A percentile compares a stretch with the other conserved stretches of the same genome.
Conservation (phyloP, 495 filamentous ascomycete genomes). For the Neurospora sp. region DNA sequence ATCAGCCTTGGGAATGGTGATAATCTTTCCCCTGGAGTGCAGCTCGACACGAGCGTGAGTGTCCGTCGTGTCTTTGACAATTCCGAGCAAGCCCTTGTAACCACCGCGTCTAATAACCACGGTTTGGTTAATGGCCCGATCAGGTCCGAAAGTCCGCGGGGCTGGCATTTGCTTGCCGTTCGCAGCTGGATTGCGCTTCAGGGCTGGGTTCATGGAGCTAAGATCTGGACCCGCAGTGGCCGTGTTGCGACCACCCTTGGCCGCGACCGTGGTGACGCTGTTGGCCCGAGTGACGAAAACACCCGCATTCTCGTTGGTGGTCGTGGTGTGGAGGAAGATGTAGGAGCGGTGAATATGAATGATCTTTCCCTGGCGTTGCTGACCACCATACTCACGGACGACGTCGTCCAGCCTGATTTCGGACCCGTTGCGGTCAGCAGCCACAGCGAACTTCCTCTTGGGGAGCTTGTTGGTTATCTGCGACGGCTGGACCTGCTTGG, state of each 20-base stretch:
- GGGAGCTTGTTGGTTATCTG: constrained; percentile 83
- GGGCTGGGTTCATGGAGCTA: constrained; percentile 83
- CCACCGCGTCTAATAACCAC: constrained; percentile 74
- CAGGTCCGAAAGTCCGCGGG: constrained; percentile 67
- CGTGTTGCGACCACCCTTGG: constrained; percentile 75
- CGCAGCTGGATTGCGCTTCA: constrained; percentile 50
- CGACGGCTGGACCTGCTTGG: constrained; percentile 73
- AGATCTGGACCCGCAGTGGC: constrained; percentile 60
- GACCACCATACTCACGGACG: constrained; percentile 80
- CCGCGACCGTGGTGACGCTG: constrained; percentile 79
- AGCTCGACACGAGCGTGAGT: constrained; percentile 79
- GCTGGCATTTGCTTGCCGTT: constrained; percentile 56
- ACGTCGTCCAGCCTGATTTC: constrained; percentile 88
- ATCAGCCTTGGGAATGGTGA: constrained; percentile 67
- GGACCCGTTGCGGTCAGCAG: constrained; percentile 85
- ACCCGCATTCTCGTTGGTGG: constrained; percentile 79
- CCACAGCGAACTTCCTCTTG: constrained; percentile 69
- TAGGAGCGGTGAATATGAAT: constrained; percentile 85
- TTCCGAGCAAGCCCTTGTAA: constrained; percentile 88
- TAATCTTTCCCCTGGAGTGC: constrained; percentile 80
- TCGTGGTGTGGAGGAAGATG: constrained; percentile 75
- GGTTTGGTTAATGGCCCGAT: constrained; percentile 83
- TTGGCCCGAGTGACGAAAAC: constrained; percentile 79
- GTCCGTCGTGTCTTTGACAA: constrained; percentile 87
- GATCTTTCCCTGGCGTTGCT: constrained; percentile 76